Evolutionary conservation across 1,284 basidiomycete genomes (phyloP).

Genomic region (Cryptococcus jaspeensis): DNA sequence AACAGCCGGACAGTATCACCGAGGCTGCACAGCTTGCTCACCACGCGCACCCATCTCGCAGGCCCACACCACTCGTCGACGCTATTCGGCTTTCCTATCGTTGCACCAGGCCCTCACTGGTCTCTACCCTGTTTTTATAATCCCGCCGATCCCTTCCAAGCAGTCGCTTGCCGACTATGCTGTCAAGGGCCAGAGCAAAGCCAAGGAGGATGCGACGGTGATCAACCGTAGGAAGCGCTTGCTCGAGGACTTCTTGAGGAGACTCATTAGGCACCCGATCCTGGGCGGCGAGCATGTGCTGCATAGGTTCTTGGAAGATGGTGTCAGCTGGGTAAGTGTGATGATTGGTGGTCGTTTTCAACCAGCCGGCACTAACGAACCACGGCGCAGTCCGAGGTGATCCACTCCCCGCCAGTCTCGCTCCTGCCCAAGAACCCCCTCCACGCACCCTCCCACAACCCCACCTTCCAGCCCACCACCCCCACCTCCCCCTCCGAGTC

Average conservation of each 20-base stretch:
- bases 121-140: conserved; percentile 93
- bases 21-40: too few species aligned
- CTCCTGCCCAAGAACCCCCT: conserved; percentile 91
- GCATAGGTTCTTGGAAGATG: conserved; percentile 90
- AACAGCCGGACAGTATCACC: too few species aligned
- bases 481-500: conserved; percentile 56
- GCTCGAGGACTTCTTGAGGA: conserved; percentile 91
- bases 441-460: conserved; percentile 91
- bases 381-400: conserved; percentile 69
- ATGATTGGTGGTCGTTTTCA: background rate
- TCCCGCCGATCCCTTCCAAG: conserved; percentile 97
- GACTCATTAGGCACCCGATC: conserved; percentile 85
- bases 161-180: conserved; percentile 96
- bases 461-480: conserved; percentile 58
- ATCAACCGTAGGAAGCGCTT: conserved; percentile 90
- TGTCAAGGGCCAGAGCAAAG: conserved; percentile 86
- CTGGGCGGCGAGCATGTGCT: conserved; percentile 92
- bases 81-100: conserved; percentile 97
- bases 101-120: conserved; percentile 78
- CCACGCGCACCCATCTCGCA: conserved; percentile 44
- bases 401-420: conserved; percentile 87
- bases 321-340: conserved; percentile 82
- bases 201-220: conserved; percentile 91
- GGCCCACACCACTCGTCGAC: conserved; percentile 79
- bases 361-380: background rate